Evolutionary conservation across 202 grass and related monocot genomes (phyloP).

Genomic region (Digitaria exilis): DNA sequence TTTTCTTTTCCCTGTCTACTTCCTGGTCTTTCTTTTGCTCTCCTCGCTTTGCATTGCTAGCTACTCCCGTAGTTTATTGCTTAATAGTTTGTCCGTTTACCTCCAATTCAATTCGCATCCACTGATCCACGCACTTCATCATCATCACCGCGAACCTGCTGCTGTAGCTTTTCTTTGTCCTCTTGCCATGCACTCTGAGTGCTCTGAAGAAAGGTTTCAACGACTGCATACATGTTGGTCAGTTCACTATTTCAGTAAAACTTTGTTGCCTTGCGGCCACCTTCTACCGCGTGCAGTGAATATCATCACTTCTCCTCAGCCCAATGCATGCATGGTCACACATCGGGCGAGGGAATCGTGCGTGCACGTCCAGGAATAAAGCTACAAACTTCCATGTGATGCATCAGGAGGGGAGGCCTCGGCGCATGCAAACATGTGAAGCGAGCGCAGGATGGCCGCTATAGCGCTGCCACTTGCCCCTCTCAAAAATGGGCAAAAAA

Average conservation of each 20-base stretch:
- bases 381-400: constrained; percentile 20
- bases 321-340: neutral
- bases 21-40: constrained; percentile 21
- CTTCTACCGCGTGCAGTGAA: constrained; percentile 35
- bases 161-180: constrained; percentile 32
- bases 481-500: constrained; percentile 37
- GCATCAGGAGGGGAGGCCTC: neutral
- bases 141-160: constrained; percentile 6
- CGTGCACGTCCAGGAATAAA: constrained; percentile 43
- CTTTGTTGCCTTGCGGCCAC: constrained; percentile 35
- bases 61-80: neutral
- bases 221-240: neutral
- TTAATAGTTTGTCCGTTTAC: constrained; percentile 13
- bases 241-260: constrained; percentile 26
- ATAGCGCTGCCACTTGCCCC: constrained; percentile 18
- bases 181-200: constrained; percentile 34
- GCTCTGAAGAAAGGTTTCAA: constrained; percentile 26
- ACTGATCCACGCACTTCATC: constrained; percentile 26
- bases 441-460: neutral
- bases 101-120: constrained; percentile 21
- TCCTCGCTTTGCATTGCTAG: neutral
- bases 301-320: neutral
- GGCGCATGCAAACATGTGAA: constrained; percentile 35
- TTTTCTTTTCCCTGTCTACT: neutral
- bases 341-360: constrained; percentile 8